Base-by-base conservation (phyloP, 2,329 filamentous ascomycete genomes). In the Pseudogymnoascus sp. region DNA sequence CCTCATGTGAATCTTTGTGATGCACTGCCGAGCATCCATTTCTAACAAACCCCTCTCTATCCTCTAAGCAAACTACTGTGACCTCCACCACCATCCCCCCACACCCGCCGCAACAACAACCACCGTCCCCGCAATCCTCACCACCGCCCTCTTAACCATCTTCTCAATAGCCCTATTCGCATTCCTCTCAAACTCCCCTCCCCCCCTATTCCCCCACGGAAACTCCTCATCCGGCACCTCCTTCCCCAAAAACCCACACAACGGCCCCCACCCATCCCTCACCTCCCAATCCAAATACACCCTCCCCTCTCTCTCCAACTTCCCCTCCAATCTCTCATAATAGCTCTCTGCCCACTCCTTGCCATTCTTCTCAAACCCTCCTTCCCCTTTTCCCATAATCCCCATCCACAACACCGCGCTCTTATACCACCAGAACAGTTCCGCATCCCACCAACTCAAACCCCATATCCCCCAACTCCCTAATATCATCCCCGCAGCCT, bases 221-320 rank as follows among this genome's bases (percentile, higher is more conserved):
- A 79, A 78, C 1, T 72, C 65, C 38, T 69, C 67, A 16, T 70
- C 63, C 1, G 77, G 76, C 2, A 75, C 67, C 5, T 72, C 67
- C 37, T 73, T 75, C 0, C 70, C 74, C 42, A 79, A 60, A 60
- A 79, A 78, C 63, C 72, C 65, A 66, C 78, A 81, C 23, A 82
- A 68, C 8, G 76, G 75, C 37, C 71, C 73, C 78, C 79, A 81
- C 0, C 77, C 78, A 37, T 79, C 74, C 60, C 73, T 69, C 0
- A 75, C 71, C 63, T 74, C 70, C 61, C 73, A 75, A 67, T 77
- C 74, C 40, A 76, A 69, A 56, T 56, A 34, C 46, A 34, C 25
- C 46, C 46, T 56, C 25, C n/a, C 25, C n/a, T 34, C 46, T 2
- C 46, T 6, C 46, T 18, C 8, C 46, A 56, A 56, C 46, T 34